Evolutionary conservation across 345 rosid species (phyloP), one percentile per base, ranked within the genome.

Genomic region (Aegle marmelos): DNA sequence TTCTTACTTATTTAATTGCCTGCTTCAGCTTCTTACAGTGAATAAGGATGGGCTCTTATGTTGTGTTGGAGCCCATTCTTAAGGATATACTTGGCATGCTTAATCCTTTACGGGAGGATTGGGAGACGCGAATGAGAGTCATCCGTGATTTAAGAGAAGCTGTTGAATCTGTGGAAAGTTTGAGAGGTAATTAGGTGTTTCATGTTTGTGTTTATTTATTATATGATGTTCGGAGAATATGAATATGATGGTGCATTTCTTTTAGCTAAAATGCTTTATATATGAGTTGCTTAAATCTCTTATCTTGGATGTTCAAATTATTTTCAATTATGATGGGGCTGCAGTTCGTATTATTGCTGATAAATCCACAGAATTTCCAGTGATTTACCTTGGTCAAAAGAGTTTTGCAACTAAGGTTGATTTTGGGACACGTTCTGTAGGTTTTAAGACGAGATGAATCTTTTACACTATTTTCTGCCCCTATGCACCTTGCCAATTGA

Each of bases 111-210:
- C 81, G 79, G 22, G 87, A 85, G 25, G 94, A 93, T 79, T 85
- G 90, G 93, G 83, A 22, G 39, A 81, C 72, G 0, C 82, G 98
- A 72, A 66, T 53, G 57, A 76, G 30, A 31, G 78, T 95, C 76
- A 85, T 95, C 41, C 78, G 82, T 76, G 94, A 93, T 67, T 72
- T 95, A 80, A 83, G 84, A 56, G 75, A 72, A 22, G 86, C 88
- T 45, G 84, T 93, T 76, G 83, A 58, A 72, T 89, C 97, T 14
- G 75, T 95, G 69, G 94, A 90, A 61, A 86, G 89, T 80, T 82
- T 95, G 65, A 88, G 91, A 93, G 99, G 99, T 95, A 39, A 86
- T 64, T 66, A n/a, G 17, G 34, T 65, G 24, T 66, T 67, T 14
- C 24, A 50, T 64, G 33, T 66, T 67, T 14, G 4, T 54, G 10